Conservation (phyloP, 2,329 filamentous ascomycete genomes). For the Fusarium circinatum region DNA sequence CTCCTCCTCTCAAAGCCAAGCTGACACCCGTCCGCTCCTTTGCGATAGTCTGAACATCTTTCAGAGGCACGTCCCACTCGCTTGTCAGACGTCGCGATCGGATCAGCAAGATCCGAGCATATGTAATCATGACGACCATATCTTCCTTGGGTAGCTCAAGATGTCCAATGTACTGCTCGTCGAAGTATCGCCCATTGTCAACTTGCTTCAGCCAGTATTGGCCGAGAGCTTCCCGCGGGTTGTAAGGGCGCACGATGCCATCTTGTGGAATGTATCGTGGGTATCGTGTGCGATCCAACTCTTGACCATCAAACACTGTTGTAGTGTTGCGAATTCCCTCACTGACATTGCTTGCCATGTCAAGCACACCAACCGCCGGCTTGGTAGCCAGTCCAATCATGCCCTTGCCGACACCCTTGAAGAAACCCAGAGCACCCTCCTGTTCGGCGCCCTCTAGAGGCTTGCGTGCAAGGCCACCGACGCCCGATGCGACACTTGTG, state of each 20-base stretch:
- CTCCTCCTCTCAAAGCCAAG: conserved; percentile 86
- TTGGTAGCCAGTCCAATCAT: conserved; percentile 95
- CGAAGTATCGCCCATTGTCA: conserved; percentile 97
- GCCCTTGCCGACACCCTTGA: conserved; percentile 97
- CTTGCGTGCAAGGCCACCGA: conserved; percentile 92
- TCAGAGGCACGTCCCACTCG: conserved; percentile 96
- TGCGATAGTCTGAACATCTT: conserved; percentile 95
- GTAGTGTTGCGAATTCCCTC: conserved; percentile 99
- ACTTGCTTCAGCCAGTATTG: conserved; percentile 99
- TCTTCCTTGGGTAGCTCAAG: conserved; percentile 90
- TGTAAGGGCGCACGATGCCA: conserved; percentile 94
- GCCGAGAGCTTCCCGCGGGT: conserved; percentile 91
- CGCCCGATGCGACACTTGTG: conserved; percentile 90
- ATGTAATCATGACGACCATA: conserved; percentile 90
- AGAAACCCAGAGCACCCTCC: conserved; percentile 92
- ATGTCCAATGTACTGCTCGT: conserved; percentile 97
- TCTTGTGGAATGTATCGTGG: conserved; percentile 92
- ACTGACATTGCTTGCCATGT: conserved; percentile 95
- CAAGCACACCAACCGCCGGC: conserved; percentile 94
- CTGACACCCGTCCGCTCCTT: conserved; percentile 97
- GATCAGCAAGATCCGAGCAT: conserved; percentile 87
- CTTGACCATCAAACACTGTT: conserved; percentile 94
- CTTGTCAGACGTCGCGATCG: conserved; percentile 84
- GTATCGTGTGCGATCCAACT: conserved; percentile 92
- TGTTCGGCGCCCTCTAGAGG: conserved; percentile 96